These are phyloP conservation scores for Rhinocladiella mackenziei DNA, from an alignment of 2,329 filamentous ascomycete species.

Conservation along the genomic window DNA sequence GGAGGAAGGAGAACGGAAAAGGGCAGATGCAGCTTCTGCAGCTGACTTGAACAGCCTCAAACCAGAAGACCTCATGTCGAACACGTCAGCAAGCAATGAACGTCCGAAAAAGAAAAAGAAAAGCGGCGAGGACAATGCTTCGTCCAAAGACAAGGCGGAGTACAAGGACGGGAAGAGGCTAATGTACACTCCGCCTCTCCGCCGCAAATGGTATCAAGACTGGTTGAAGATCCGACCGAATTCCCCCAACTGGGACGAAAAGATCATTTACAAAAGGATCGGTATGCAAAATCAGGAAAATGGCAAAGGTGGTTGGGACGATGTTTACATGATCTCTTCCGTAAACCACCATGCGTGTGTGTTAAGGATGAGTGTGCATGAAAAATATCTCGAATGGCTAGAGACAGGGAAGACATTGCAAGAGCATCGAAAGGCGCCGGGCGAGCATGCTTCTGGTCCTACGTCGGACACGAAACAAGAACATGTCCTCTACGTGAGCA, in stretches of 20 bases:
- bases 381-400: conserved; percentile 54
- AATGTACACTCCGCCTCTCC: conserved; percentile 26
- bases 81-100: conserved; percentile 14
- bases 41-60: conserved; percentile 21
- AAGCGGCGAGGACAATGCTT: conserved; percentile 4
- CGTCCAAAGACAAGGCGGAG: conserved; percentile 18
- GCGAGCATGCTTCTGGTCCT: neutral
- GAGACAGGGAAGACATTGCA: conserved; percentile 40
- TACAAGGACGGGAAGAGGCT: conserved; percentile 26
- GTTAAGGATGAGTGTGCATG: conserved; percentile 55
- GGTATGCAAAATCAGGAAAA: conserved; percentile 18
- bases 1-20: conserved; percentile 21
- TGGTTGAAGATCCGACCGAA: conserved; percentile 27
- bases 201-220: conserved; percentile 29
- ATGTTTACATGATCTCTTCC: conserved; percentile 21
- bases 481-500: conserved; percentile 49
- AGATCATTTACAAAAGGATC: conserved; percentile 26
- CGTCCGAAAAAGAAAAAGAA: conserved; percentile 34
- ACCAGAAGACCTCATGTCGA: conserved; percentile 24
- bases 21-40: conserved; percentile 12
- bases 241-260: conserved; percentile 26
- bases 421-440: neutral
- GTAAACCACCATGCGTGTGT: conserved; percentile 59
- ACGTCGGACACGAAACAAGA: conserved; percentile 5
- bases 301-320: conserved; percentile 16